A percentile compares a stretch with the other conserved stretches of the same genome.
Evolutionary conservation across 1,139 yeast species (phyloP).

Genomic region (Diutina neorugosa): DNA sequence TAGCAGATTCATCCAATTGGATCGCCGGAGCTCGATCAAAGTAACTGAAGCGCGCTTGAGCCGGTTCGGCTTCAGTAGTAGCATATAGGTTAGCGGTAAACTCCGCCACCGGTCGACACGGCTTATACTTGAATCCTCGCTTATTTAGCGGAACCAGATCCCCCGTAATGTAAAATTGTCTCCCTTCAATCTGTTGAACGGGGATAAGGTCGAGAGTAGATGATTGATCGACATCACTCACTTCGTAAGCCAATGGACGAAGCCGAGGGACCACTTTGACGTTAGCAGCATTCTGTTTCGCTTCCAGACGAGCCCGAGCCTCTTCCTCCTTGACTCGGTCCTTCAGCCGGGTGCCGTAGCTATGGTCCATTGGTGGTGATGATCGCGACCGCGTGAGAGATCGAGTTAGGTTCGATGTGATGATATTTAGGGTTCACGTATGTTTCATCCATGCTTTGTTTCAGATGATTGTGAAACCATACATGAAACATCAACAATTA

Average conservation of each 20-base stretch:
- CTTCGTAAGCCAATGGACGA: conserved; percentile 24
- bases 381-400: too few relatives aligned
- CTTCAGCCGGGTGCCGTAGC: conserved; percentile 1
- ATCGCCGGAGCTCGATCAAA: conserved; percentile 66
- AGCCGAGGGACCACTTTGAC: conserved; percentile 31
- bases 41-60: conserved; percentile 44
- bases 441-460: too few relatives aligned
- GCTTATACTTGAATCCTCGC: conserved; percentile 71
- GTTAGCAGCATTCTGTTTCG: conserved; percentile 17
- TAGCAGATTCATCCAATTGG: conserved; percentile 29
- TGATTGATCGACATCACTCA: conserved; percentile 10
- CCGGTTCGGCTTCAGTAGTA: conserved; percentile 68
- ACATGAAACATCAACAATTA: too few relatives aligned
- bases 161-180: conserved; percentile 38
- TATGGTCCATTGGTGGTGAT: not conserved
- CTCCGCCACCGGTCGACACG: conserved; percentile 62
- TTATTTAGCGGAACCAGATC: conserved; percentile 65
- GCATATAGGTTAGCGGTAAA: conserved; percentile 54
- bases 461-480: too few relatives aligned
- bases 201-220: conserved; percentile 7
- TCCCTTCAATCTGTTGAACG: conserved; percentile 9
- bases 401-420: too few relatives aligned
- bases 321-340: conserved; percentile 1
- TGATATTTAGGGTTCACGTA: too few relatives aligned
- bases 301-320: not conserved